Evolutionary conservation across 352 stramenopile species (phyloP).

Genomic region (Globisporangium iwayamae): DNA sequence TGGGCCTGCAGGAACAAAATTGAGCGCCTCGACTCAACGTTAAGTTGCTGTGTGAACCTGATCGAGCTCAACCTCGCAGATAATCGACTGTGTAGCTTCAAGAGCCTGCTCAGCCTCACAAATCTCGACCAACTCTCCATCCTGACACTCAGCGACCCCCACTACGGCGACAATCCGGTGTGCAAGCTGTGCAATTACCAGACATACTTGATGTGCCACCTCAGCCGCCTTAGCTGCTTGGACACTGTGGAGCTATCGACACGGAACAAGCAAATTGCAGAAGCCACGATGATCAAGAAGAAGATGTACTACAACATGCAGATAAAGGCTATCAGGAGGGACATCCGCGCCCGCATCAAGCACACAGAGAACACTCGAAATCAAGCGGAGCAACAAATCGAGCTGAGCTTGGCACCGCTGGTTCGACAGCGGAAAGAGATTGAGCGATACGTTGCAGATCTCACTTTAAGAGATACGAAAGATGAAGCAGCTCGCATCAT

Average conservation of each 20-base stretch:
- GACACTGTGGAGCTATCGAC: constrained; percentile 76
- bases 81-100: constrained; percentile 85
- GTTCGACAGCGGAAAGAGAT: constrained; percentile 67
- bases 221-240: constrained; percentile 57
- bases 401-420: constrained; percentile 39
- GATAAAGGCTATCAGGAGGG: constrained; percentile 87
- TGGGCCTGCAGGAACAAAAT: constrained; percentile 80
- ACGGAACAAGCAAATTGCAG: constrained; percentile 84
- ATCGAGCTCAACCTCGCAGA: constrained; percentile 84
- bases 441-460: constrained; percentile 34
- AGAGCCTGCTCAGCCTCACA: constrained; percentile 71
- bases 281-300: constrained; percentile 93
- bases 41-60: constrained; percentile 56
- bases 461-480: constrained; percentile 1
- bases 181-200: constrained; percentile 92
- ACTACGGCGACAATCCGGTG: constrained; percentile 90
- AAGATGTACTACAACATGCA: constrained; percentile 96
- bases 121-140: constrained; percentile 59
- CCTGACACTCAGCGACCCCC: constrained; percentile 81
- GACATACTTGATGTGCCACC: constrained; percentile 89
- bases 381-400: constrained; percentile 44
- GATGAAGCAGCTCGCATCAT: neutral
- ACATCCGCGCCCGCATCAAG: constrained; percentile 57
- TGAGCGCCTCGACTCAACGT: constrained; percentile 49
- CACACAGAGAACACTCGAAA: constrained; percentile 42